phyloP scores from a whole-genome alignment of 1,284 basidiomycete genomes.

The Ganoderma sp. region DNA sequence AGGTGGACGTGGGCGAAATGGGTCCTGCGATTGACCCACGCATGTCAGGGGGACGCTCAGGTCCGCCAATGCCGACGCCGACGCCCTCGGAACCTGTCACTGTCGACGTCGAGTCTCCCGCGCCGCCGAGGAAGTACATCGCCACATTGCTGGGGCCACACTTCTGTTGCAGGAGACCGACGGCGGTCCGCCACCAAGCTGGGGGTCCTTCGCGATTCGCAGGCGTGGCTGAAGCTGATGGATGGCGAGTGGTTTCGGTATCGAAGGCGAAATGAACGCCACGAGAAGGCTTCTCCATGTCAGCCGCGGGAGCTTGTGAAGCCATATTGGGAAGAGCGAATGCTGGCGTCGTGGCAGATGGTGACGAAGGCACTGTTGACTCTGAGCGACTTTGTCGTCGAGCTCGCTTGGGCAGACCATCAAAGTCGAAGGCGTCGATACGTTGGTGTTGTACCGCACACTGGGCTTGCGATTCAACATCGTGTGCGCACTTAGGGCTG shows the following conservation, averaged over 20 bases:
- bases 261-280: constrained; percentile 25
- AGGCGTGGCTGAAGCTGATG: constrained; percentile 14
- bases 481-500: constrained; percentile 21
- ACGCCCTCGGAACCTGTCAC: constrained; percentile 2
- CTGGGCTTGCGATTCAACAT: constrained; percentile 33
- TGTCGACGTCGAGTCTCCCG: constrained; percentile 14
- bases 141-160: constrained; percentile 42
- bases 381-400: constrained; percentile 18
- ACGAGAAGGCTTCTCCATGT: constrained; percentile 25
- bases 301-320: constrained; percentile 8
- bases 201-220: constrained; percentile 17
- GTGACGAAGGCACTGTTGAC: not conserved
- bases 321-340: constrained; percentile 1
- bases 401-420: constrained; percentile 49
- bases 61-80: not conserved
- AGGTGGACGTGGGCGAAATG: constrained; percentile 30
- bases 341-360: constrained; percentile 10
- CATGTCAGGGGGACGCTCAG: not conserved
- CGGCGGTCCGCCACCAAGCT: constrained; percentile 31
- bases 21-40: constrained; percentile 15
- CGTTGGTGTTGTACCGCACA: constrained; percentile 45
- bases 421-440: constrained; percentile 62
- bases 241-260: constrained; percentile 3
- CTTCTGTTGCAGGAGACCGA: constrained; percentile 38
- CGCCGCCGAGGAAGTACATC: constrained; percentile 28